phyloP scores from a whole-genome alignment of 768 basidiomycete genomes.

The Naematelia aurantialba region DNA sequence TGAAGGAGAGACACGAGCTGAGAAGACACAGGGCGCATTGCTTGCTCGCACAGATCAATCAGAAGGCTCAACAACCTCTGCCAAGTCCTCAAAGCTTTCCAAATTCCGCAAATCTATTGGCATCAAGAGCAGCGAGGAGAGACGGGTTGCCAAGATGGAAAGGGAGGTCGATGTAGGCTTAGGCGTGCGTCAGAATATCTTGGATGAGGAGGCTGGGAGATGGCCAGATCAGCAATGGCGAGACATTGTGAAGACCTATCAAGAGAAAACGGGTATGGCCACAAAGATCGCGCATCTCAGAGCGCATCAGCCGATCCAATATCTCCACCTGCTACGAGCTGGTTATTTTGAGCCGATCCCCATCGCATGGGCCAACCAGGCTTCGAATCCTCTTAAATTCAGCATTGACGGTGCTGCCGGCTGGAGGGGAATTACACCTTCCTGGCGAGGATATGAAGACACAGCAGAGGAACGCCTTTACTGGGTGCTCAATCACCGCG shows the following conservation, averaged over 20 bases:
- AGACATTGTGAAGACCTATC: slow-evolving; percentile 18
- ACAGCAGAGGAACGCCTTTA: slow-evolving; percentile 28
- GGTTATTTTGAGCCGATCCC: slow-evolving; percentile 32
- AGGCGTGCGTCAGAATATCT: slow-evolving; percentile 10
- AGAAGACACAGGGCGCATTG: background rate
- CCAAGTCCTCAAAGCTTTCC: background rate
- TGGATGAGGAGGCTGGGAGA: slow-evolving; percentile 18
- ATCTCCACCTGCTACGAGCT: slow-evolving; percentile 20
- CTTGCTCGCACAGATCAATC: background rate
- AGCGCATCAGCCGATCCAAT: slow-evolving; percentile 14
- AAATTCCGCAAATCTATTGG: slow-evolving; percentile 9
- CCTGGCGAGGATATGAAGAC: slow-evolving; percentile 29
- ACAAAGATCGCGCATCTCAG: slow-evolving; percentile 21
- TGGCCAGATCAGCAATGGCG: slow-evolving; percentile 18
- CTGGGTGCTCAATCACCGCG: slow-evolving; percentile 29
- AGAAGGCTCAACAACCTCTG: background rate
- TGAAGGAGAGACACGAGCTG: background rate
- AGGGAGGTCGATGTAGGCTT: background rate
- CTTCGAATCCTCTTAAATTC: slow-evolving; percentile 25
- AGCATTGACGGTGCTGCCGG: slow-evolving; percentile 16
- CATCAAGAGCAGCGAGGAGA: slow-evolving; percentile 5
- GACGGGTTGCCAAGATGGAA: background rate
- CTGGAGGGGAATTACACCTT: slow-evolving; percentile 26
- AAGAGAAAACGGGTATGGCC: slow-evolving; percentile 23
- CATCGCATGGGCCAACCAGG: slow-evolving; percentile 20